Evolutionary conservation across 2,329 filamentous ascomycete genomes (phyloP).

Genomic region (Colletotrichum sp.): DNA sequence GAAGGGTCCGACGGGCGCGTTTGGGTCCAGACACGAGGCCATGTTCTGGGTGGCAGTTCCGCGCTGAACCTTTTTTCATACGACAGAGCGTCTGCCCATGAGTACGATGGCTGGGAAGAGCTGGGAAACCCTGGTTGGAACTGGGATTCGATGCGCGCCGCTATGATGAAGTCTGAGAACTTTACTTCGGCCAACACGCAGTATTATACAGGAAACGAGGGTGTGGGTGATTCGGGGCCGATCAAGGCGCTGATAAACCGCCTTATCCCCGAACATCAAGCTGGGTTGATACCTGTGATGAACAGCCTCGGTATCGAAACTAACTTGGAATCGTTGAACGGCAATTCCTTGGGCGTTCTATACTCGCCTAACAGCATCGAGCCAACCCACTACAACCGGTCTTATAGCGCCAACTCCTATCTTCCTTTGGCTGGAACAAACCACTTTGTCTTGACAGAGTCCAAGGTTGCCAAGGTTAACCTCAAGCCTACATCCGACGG

Average conservation of each 20-base stretch:
- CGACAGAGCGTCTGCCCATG: slow-evolving; percentile 31
- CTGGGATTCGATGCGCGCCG: slow-evolving; percentile 37
- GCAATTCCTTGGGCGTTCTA: slow-evolving; percentile 54
- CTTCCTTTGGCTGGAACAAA: slow-evolving; percentile 45
- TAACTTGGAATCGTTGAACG: slow-evolving; percentile 50
- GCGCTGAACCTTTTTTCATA: slow-evolving; percentile 47
- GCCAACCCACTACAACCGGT: slow-evolving; percentile 51
- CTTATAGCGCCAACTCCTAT: slow-evolving; percentile 50
- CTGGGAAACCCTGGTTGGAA: slow-evolving; percentile 39
- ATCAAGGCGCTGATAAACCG: slow-evolving; percentile 40
- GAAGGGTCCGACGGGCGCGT: slow-evolving; percentile 38
- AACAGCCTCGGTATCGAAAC: slow-evolving; percentile 44
- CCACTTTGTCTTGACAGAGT: slow-evolving; percentile 39
- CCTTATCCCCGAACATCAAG: slow-evolving; percentile 45
- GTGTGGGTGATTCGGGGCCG: slow-evolving; percentile 25
- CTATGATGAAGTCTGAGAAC: slow-evolving; percentile 32
- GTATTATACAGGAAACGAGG: slow-evolving; percentile 13
- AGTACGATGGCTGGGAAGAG: slow-evolving; percentile 37
- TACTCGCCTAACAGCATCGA: slow-evolving; percentile 55
- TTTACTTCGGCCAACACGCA: slow-evolving; percentile 25
- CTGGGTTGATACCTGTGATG: slow-evolving; percentile 48
- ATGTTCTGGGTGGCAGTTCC: slow-evolving; percentile 49
- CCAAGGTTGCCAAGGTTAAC: slow-evolving; percentile 42
- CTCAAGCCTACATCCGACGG: slow-evolving; percentile 28
- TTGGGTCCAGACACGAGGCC: slow-evolving; percentile 44